Evolutionary conservation across 129 eudicot genomes (phyloP).

Genomic region (Centella asiatica): DNA sequence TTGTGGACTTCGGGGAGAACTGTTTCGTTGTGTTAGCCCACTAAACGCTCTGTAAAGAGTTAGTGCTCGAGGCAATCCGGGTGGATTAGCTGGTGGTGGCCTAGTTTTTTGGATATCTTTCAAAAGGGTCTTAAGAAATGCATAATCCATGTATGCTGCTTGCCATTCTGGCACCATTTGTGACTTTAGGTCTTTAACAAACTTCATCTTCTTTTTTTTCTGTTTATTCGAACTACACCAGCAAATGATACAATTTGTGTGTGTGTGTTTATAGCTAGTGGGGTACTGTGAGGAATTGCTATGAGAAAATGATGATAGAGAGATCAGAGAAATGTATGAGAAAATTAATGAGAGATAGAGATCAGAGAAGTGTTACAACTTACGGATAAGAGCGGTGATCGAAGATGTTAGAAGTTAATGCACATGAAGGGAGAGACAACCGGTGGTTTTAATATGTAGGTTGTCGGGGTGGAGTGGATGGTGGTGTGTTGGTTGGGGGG

Average conservation of each 20-base stretch:
- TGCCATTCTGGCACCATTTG: constrained; percentile 81
- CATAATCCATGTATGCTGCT: constrained; percentile 49
- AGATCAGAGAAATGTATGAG: too few relatives aligned
- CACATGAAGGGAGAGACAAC: too few relatives aligned
- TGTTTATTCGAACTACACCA: too few relatives aligned
- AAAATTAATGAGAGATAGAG: too few relatives aligned
- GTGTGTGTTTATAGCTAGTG: not conserved
- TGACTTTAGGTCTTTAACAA: constrained; percentile 43
- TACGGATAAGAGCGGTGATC: too few relatives aligned
- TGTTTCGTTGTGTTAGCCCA: constrained; percentile 18
- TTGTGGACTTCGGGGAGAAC: not conserved
- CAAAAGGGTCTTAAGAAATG: constrained; percentile 27
- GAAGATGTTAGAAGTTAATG: too few relatives aligned
- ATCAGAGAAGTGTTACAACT: too few relatives aligned
- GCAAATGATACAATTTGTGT: not conserved
- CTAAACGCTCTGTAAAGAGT: constrained; percentile 51
- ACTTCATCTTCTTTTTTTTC: constrained; percentile 35
- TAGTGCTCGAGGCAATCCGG: not conserved
- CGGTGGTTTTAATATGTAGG: too few relatives aligned
- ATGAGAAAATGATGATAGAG: too few relatives aligned
- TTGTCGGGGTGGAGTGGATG: too few relatives aligned
- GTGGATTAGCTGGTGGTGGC: constrained; percentile 6
- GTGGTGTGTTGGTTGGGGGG: too few relatives aligned
- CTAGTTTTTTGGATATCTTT: constrained; percentile 27
- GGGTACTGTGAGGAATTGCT: too few relatives aligned